A percentile compares a stretch with the other conserved stretches of the same genome.
Conservation (phyloP, 208 protist genomes). For the Crithidia mellificae region DNA sequence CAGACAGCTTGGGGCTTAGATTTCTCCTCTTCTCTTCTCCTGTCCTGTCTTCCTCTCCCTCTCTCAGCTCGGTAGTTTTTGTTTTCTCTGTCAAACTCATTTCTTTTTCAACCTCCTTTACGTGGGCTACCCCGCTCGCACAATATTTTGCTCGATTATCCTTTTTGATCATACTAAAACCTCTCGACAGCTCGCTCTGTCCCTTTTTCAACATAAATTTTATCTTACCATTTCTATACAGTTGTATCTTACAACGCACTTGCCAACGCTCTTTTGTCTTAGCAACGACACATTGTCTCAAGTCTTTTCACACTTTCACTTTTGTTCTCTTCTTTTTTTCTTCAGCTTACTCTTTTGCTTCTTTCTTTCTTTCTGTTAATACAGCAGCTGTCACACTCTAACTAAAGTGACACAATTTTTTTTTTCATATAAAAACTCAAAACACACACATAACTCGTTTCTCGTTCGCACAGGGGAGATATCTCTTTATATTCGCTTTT, state of each 20-base stretch:
- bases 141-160: too few relatives aligned
- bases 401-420: background rate
- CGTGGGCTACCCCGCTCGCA: too few relatives aligned
- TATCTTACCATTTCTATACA: background rate
- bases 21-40: background rate
- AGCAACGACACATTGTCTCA: background rate
- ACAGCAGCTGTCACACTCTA: background rate
- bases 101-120: too few relatives aligned
- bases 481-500: too few relatives aligned
- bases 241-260: background rate
- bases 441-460: too few relatives aligned
- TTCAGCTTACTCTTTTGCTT: background rate
- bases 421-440: background rate
- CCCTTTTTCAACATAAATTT: too few relatives aligned
- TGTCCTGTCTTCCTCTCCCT: background rate
- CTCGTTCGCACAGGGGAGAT: too few relatives aligned
- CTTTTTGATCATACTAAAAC: too few relatives aligned
- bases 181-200: background rate
- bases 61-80: slow-evolving; percentile 11
- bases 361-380: background rate
- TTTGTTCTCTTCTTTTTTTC: too few relatives aligned
- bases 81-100: slow-evolving; percentile 17
- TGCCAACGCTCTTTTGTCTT: background rate
- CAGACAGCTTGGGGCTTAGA: background rate
- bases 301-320: background rate